Percentiles rank a stretch among this genome's conserved stretches.
phyloP scores from a whole-genome alignment of 768 basidiomycete species.

The Chalciporus piperatus region DNA sequence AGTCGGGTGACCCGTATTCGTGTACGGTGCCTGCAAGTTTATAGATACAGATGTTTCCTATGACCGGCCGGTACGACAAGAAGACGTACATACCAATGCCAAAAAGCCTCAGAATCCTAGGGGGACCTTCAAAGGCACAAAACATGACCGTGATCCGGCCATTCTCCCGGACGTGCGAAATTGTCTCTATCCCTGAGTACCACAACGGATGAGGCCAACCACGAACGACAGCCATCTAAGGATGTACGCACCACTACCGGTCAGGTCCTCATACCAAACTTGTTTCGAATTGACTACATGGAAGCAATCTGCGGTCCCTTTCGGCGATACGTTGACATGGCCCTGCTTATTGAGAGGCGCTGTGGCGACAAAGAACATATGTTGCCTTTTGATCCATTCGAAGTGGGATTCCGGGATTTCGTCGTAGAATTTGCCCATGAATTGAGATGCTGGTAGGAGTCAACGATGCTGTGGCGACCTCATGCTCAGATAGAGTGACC shows the following conservation, averaged over 20 bases:
- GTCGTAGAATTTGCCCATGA: slow-evolving; percentile 59
- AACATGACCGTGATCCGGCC: slow-evolving; percentile 63
- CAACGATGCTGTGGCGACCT: no score
- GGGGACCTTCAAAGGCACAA: slow-evolving; percentile 59
- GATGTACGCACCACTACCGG: slow-evolving; percentile 53
- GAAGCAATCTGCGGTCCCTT: slow-evolving; percentile 63
- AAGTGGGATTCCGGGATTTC: slow-evolving; percentile 53
- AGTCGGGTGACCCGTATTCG: slow-evolving; percentile 64
- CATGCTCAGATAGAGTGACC: no score
- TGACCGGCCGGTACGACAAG: no score
- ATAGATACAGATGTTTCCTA: neutral
- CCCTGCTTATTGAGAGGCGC: slow-evolving; percentile 58
- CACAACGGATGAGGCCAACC: neutral
- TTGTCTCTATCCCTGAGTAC: slow-evolving; percentile 52
- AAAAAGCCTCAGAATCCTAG: slow-evolving; percentile 55
- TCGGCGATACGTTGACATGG: slow-evolving; percentile 67
- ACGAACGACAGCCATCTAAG: neutral
- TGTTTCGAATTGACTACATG: slow-evolving; percentile 51
- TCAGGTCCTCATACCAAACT: slow-evolving; percentile 75
- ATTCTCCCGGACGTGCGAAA: slow-evolving; percentile 62
- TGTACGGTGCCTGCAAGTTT: slow-evolving; percentile 48
- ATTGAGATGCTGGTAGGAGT: neutral
- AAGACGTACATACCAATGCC: slow-evolving; percentile 44
- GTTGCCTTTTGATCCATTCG: slow-evolving; percentile 59
- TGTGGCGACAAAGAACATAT: slow-evolving; percentile 70